phyloP scores from a whole-genome alignment of 2,329 filamentous ascomycete genomes.

The Cercospora beticola region DNA sequence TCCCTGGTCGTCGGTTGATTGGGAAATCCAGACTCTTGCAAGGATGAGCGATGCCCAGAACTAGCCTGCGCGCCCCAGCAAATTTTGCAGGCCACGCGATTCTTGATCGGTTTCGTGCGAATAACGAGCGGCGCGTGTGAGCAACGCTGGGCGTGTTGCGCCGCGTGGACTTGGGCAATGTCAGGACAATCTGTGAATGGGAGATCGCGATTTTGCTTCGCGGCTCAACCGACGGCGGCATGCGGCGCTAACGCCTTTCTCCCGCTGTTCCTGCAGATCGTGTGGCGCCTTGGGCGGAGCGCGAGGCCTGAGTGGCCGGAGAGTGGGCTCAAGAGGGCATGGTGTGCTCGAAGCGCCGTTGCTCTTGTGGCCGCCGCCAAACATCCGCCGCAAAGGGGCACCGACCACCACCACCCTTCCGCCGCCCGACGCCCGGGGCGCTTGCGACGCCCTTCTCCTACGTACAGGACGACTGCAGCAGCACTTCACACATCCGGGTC shows the following conservation, averaged over 20 bases:
- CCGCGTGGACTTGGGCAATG: not conserved
- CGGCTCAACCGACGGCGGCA: conserved; percentile 7
- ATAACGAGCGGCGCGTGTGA: not conserved
- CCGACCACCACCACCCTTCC: conserved; percentile 5
- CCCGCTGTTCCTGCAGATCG: conserved; percentile 21
- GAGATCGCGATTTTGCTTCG: conserved; percentile 15
- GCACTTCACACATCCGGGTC: not conserved
- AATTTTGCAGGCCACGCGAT: not conserved
- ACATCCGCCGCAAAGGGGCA: conserved; percentile 18
- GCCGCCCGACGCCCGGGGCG: not conserved
- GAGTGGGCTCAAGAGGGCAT: conserved; percentile 5
- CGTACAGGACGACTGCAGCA: not conserved
- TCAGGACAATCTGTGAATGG: not conserved
- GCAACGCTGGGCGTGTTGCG: not conserved
- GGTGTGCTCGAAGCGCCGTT: conserved; percentile 10
- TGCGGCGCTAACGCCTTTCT: conserved; percentile 11
- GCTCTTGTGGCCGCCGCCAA: not conserved
- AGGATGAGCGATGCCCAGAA: conserved; percentile 5
- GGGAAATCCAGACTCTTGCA: conserved; percentile 9
- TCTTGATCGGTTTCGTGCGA: not conserved
- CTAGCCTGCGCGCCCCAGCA: not conserved
- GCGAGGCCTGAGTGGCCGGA: conserved; percentile 14
- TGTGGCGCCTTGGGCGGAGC: not conserved
- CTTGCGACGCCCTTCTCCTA: not conserved
- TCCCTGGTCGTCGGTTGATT: not conserved